These are phyloP conservation scores for Ceratocystis diversiconidia DNA, from an alignment of 2,329 filamentous ascomycete genomes.

Conservation along the genomic window DNA sequence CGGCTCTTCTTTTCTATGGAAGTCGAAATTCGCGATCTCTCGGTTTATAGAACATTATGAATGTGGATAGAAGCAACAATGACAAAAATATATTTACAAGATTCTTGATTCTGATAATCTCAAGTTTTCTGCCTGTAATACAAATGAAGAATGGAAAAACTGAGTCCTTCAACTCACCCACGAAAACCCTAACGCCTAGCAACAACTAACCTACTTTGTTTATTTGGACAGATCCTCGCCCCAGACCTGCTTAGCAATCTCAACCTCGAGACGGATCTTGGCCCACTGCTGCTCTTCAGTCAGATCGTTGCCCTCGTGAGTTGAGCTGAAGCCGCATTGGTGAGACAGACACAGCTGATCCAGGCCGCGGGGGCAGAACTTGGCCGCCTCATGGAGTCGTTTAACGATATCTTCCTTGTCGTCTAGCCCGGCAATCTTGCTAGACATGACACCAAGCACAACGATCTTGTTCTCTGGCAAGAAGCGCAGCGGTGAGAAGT, in stretches of 20 bases:
- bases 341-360: constrained; percentile 52
- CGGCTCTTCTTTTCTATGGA: background rate
- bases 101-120: background rate
- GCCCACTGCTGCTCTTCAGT: constrained; percentile 54
- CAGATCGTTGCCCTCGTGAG: constrained; percentile 51
- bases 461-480: constrained; percentile 47
- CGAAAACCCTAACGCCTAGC: background rate
- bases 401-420: constrained; percentile 40
- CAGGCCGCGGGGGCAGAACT: constrained; percentile 52
- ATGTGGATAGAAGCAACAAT: background rate
- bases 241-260: constrained; percentile 55
- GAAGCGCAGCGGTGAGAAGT: constrained; percentile 46
- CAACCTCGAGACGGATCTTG: constrained; percentile 53
- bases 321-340: constrained; percentile 52
- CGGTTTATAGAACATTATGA: background rate
- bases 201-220: background rate
- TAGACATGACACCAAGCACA: constrained; percentile 46
- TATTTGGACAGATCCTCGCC: constrained; percentile 16
- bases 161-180: background rate
- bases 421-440: constrained; percentile 45
- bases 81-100: background rate
- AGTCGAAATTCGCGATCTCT: too few relatives aligned
- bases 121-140: background rate
- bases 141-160: background rate
- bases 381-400: constrained; percentile 43